Evolutionary conservation across 1,139 yeast genomes (phyloP).

Genomic region (Candida mesenterica): DNA sequence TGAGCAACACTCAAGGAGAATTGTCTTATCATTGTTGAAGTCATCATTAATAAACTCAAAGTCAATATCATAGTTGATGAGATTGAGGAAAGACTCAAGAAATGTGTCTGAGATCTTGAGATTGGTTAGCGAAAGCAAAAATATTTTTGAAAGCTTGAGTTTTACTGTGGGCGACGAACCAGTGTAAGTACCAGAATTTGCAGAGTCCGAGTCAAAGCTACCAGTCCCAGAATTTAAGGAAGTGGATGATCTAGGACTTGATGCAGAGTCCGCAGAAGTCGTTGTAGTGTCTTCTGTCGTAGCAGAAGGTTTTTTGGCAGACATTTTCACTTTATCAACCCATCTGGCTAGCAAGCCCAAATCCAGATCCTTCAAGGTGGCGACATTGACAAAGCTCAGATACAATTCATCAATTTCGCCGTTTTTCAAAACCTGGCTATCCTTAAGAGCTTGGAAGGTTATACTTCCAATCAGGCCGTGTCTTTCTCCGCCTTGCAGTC

Average conservation of each 20-base stretch:
- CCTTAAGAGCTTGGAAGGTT: slow-evolving; percentile 5
- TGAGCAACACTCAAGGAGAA: slow-evolving; percentile 47
- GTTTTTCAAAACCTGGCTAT: slow-evolving; percentile 19
- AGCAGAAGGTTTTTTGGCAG: slow-evolving; percentile 1
- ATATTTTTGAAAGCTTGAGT: slow-evolving; percentile 59
- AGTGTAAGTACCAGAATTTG: slow-evolving; percentile 7
- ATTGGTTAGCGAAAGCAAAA: slow-evolving; percentile 60
- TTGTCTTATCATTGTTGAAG: slow-evolving; percentile 40
- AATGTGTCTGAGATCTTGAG: slow-evolving; percentile 49
- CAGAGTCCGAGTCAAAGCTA: not conserved
- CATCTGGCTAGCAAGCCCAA: slow-evolving; percentile 47
- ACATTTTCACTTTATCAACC: slow-evolving; percentile 43
- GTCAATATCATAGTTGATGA: slow-evolving; percentile 44
- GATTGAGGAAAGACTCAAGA: slow-evolving; percentile 43
- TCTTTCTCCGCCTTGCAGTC: slow-evolving; percentile 8
- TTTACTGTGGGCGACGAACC: slow-evolving; percentile 17
- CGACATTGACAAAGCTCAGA: slow-evolving; percentile 63
- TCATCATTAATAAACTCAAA: slow-evolving; percentile 37
- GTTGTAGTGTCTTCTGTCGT: too few species aligned
- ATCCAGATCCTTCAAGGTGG: slow-evolving; percentile 46
- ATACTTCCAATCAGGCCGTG: slow-evolving; percentile 9
- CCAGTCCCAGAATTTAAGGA: not conserved
- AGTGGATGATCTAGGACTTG: not conserved
- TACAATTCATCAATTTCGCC: slow-evolving; percentile 63
- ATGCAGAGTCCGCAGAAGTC: too few species aligned